Base-by-base conservation (phyloP, 129 eudicot species). In the Logfia minima region DNA sequence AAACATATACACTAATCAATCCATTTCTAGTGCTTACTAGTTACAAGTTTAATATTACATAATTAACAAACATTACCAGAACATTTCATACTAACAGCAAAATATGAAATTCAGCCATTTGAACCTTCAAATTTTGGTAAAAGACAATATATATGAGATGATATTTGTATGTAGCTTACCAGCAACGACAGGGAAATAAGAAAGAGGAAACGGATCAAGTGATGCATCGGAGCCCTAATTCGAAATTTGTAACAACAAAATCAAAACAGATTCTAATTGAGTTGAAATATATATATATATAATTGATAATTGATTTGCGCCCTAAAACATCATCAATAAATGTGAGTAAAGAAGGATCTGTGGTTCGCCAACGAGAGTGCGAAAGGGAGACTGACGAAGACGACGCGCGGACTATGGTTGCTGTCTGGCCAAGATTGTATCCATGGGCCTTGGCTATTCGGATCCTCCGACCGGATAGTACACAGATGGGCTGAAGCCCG, bases 381-480 rank as follows among this genome's bases (percentile, higher is more conserved):
- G 64, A 62, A n/a, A 32, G 77, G 74, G 28, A 62, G 85, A 81
- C 81, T 81, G 85, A 64, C n/a, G 77, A 81, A 81, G 85, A 81
- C 81, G 85, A 75, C 39, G 45, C 21, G 77, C 68, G 66, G 77
- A 81, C 68, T 61, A 28, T 24, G 16, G 48, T n/a, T 53, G 19
- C 19, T 34, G n/a, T 76, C 23, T 76, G 66, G 74, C 66, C 35
- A 41, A 41, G 14, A 41, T 41, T 41, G 14, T 41, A 41, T 41
- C 14, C 14, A 41, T 41, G 48, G 48, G 48, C 48, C 48, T 9
- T 41, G 14, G 48, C 14, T 41, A 41, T 41, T 39, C 48, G 48
- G 3, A 39, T 39, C 14, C 29, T 1, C 29, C 2, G 29, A 26
- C 29, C 10, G 48, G 48, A 41, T 10, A 41, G 48, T 9, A 13